Percentiles rank a stretch among this genome's conserved stretches.
Conservation (phyloP, 1,284 basidiomycete species). For the Phenoliferia sp. region DNA sequence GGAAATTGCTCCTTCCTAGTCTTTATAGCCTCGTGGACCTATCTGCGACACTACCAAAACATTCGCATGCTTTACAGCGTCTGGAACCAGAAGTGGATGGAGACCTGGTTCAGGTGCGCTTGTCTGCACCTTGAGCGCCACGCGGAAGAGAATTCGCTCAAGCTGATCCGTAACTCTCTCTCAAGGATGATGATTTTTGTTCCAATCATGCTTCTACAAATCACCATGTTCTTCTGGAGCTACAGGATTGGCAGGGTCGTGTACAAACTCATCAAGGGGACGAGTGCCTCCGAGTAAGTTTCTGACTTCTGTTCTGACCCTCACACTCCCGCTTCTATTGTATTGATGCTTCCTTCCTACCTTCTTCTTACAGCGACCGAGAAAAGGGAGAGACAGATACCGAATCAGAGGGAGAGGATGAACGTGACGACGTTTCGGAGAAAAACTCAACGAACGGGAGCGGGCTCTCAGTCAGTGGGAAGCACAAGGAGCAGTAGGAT, state of each 20-base stretch:
- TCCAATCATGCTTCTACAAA: background rate
- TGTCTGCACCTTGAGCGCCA: background rate
- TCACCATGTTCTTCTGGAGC: slow-evolving; percentile 1
- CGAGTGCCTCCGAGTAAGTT: background rate
- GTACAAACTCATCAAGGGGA: background rate
- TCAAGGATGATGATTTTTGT: background rate
- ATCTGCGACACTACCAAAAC: slow-evolving; percentile 94
- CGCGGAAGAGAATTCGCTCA: background rate
- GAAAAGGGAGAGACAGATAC: background rate
- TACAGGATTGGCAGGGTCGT: background rate
- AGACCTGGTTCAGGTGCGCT: background rate
- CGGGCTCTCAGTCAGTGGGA: background rate
- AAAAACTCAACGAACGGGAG: background rate
- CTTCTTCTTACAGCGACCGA: background rate
- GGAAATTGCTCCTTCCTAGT: slow-evolving; percentile 63
- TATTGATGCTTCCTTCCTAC: background rate
- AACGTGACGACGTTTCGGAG: background rate
- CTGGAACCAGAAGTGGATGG: background rate
- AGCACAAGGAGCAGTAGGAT: background rate
- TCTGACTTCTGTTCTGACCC: background rate
- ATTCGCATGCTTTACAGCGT: slow-evolving; percentile 58
- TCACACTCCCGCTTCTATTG: background rate
- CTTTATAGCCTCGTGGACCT: slow-evolving; percentile 77
- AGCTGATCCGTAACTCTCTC: background rate
- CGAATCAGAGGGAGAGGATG: background rate